Conservation (phyloP, 352 stramenopile genomes). For the Thraustochytrium striatum region DNA sequence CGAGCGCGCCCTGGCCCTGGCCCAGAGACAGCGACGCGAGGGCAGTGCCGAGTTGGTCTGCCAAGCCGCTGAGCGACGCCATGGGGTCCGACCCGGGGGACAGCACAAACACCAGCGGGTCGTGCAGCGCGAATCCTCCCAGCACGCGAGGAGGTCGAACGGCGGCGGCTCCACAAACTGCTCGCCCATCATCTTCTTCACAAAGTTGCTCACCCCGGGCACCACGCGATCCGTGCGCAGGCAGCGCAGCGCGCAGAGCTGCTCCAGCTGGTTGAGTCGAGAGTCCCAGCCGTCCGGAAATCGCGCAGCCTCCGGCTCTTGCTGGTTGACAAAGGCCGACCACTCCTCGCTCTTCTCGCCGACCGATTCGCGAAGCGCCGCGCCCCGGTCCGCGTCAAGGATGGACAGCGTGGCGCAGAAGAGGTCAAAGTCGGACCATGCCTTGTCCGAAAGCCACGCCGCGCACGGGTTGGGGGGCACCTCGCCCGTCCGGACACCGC, state of each 20-base stretch:
- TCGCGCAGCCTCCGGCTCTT: no score
- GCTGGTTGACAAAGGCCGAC: constrained; percentile 84
- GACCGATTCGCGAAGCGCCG: constrained; percentile 62
- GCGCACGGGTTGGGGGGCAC: constrained; percentile 70
- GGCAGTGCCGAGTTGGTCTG: constrained; percentile 68
- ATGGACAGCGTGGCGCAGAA: no score
- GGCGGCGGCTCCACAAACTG: constrained; percentile 89
- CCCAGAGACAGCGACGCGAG: constrained; percentile 77
- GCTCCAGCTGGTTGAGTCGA: constrained; percentile 81
- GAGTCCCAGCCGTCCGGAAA: constrained; percentile 83
- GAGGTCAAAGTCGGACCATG: constrained; percentile 82
- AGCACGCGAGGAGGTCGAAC: constrained; percentile 86
- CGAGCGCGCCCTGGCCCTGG: constrained; percentile 84
- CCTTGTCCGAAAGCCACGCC: constrained; percentile 81
- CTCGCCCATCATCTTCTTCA: constrained; percentile 69
- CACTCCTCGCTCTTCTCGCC: constrained; percentile 63
- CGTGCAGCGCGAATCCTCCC: constrained; percentile 71
- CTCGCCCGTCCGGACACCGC: constrained; percentile 78
- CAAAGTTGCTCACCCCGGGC: constrained; percentile 86
- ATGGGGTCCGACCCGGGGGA: constrained; percentile 87
- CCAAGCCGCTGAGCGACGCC: constrained; percentile 84
- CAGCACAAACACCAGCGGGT: constrained; percentile 89
- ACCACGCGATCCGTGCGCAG: constrained; percentile 90
- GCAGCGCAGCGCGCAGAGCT: constrained; percentile 81
- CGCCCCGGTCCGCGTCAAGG: no score